Base-by-base conservation (phyloP, 2,329 filamentous ascomycete species). In the Claviceps sorghi region DNA sequence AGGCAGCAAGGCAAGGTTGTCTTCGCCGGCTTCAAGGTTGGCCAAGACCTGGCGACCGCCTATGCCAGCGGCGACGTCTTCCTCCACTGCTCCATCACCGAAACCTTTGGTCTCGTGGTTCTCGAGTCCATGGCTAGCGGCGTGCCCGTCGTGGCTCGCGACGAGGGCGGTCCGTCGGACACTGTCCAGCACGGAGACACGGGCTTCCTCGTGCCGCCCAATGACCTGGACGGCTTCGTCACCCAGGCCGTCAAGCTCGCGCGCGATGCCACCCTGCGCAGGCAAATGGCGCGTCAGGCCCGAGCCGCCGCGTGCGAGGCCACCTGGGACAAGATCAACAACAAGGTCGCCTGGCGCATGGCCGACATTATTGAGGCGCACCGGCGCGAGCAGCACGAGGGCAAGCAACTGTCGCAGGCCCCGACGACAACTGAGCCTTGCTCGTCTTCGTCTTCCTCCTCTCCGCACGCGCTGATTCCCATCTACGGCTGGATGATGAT, bases 31-130 rank as follows among this genome's bases (percentile, higher is more conserved):
- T 82, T 85, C 67, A 72, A 79, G 57, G 73, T 77, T 0, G 82
- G 82, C 11, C 72, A 73, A 49, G 72, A 74, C 2, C 71, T 86
- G 9, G 82, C 81, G n/a, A 69, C 72, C n/a, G 76, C 79, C 10
- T 87, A 85, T 57, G 82, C 83, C 2, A 78, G 77, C 3, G 82
- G 77, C 0, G 82, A 86, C 60, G 58, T 86, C n/a, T 86, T 86
- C 61, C 65, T 86, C 15, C 82, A 86, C 66, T 84, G 81, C 65
- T 86, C 80, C 22, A 70, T 86, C 53, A 86, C 82, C 0, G 83
- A 86, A 64, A 86, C 83, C 0, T 86, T 86, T 63, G 83, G 83
- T 0, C 69, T 86, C 10, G 82, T 86, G 0, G 82, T 86, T 1
- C 69, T 86, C 2, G 83, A 86, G 64, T 78, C 79, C 3, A 85